Conservation (phyloP, 768 basidiomycete species). For the Phlebiopsis gigantea region DNA sequence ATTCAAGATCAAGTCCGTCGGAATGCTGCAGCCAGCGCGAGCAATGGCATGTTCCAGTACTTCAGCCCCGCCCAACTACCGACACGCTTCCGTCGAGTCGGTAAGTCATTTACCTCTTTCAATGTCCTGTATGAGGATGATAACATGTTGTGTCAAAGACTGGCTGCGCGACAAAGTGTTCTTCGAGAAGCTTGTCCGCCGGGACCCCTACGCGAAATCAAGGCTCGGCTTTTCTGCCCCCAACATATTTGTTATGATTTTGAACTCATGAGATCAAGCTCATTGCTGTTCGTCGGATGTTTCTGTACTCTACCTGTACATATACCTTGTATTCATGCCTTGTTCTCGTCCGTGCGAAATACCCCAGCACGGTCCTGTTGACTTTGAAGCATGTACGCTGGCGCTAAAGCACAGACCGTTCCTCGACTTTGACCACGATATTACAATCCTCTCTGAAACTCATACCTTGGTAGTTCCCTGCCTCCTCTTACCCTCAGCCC, state of each 20-base stretch:
- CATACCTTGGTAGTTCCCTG: no score
- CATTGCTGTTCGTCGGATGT: no score
- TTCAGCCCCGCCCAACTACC: constrained; percentile 31
- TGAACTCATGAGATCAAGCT: constrained; percentile 10
- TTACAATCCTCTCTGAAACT: no score
- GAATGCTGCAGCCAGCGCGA: constrained; percentile 40
- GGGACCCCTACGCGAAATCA: constrained; percentile 51
- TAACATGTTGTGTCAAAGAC: constrained; percentile 35
- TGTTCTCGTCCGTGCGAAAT: no score
- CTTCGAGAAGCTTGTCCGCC: constrained; percentile 59
- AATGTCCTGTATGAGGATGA: background rate
- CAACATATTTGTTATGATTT: constrained; percentile 67
- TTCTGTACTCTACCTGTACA: background rate
- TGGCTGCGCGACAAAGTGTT: constrained; percentile 72
- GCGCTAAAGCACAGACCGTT: no score
- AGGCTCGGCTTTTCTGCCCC: constrained; percentile 75
- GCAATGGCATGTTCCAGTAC: constrained; percentile 13
- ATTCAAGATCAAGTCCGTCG: constrained; percentile 71
- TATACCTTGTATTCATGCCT: background rate
- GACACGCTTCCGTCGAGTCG: constrained; percentile 55
- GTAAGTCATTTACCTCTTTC: constrained; percentile 35
- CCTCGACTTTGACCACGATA: no score
- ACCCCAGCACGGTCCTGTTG: no score
- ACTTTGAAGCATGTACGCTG: no score
- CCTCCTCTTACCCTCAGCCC: background rate